Percentiles rank a stretch among this genome's conserved stretches.
Conservation (phyloP, 257 asterid species). For the Asclepias syriaca region DNA sequence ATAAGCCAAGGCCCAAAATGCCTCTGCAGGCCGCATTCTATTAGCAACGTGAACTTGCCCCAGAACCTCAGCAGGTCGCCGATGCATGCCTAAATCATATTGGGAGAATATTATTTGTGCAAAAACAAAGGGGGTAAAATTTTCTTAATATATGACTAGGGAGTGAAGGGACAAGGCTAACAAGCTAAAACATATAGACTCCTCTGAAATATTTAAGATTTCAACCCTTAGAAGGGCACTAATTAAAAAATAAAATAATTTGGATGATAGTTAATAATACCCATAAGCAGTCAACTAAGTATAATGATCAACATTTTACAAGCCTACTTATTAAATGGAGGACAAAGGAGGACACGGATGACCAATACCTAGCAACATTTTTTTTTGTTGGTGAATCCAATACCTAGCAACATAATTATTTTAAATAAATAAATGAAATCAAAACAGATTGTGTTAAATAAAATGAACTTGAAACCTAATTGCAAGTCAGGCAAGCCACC, state of each 20-base stretch:
- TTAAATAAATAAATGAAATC: no score
- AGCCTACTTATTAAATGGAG: not conserved
- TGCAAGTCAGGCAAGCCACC: no score
- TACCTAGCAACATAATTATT: not conserved
- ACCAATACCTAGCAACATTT: not conserved
- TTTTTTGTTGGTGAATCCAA: no score
- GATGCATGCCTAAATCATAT: slow-evolving; percentile 60
- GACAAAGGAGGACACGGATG: not conserved
- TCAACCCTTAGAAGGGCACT: not conserved
- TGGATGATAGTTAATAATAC: not conserved
- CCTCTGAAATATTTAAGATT: not conserved
- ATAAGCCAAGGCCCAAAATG: slow-evolving; percentile 94
- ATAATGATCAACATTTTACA: not conserved
- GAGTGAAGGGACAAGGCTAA: not conserved
- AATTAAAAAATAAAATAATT: not conserved
- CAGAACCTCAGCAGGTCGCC: slow-evolving; percentile 98
- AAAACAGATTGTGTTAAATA: no score
- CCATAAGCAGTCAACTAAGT: not conserved
- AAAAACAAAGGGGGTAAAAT: not conserved
- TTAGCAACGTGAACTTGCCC: slow-evolving; percentile 98
- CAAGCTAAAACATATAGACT: not conserved
- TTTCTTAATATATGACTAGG: slow-evolving; percentile 2
- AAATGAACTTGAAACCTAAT: no score
- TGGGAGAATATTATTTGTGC: slow-evolving; percentile 15
- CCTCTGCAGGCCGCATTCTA: slow-evolving; percentile 88